Evolutionary conservation across 768 basidiomycete genomes (phyloP).

Genomic region (Dentipellis fragilis): DNA sequence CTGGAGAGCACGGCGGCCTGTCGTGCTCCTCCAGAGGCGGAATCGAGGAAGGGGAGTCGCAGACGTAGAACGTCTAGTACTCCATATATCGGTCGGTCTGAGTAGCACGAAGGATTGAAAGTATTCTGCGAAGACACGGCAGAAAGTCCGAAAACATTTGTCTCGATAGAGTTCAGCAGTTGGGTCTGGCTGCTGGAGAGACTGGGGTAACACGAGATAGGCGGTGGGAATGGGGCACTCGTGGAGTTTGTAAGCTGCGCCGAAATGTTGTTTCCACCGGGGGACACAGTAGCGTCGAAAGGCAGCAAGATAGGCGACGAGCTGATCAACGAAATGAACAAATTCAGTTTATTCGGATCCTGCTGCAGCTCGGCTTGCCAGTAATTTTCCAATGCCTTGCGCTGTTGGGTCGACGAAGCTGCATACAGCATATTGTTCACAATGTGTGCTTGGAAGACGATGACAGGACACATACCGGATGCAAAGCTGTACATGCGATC

Average conservation of each 20-base stretch:
- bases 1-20: slow-evolving; percentile 41
- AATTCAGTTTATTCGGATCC: slow-evolving; percentile 27
- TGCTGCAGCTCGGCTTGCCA: slow-evolving; percentile 47
- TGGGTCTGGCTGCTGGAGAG: slow-evolving; percentile 30
- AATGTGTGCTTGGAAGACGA: not conserved
- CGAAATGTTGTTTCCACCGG: slow-evolving; percentile 21
- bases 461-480: slow-evolving; percentile 31
- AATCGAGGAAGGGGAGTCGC: slow-evolving; percentile 47
- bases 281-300: slow-evolving; percentile 40
- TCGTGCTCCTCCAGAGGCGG: slow-evolving; percentile 28
- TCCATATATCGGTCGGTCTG: slow-evolving; percentile 53
- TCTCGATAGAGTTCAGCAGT: slow-evolving; percentile 39
- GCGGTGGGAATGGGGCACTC: slow-evolving; percentile 42
- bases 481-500: slow-evolving; percentile 56
- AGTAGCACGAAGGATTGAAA: slow-evolving; percentile 44
- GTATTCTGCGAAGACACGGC: slow-evolving; percentile 18
- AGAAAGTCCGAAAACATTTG: slow-evolving; percentile 40
- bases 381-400: slow-evolving; percentile 37
- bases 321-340: slow-evolving; percentile 37
- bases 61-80: slow-evolving; percentile 46
- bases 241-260: slow-evolving; percentile 32
- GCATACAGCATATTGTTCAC: not conserved
- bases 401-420: slow-evolving; percentile 51
- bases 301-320: slow-evolving; percentile 43
- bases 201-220: slow-evolving; percentile 51